Percentiles rank a stretch among this genome's conserved stretches.
These are phyloP conservation scores for Brachypodium distachyon DNA, from an alignment of 202 grass and related monocot genomes.

Conservation along the genomic window DNA sequence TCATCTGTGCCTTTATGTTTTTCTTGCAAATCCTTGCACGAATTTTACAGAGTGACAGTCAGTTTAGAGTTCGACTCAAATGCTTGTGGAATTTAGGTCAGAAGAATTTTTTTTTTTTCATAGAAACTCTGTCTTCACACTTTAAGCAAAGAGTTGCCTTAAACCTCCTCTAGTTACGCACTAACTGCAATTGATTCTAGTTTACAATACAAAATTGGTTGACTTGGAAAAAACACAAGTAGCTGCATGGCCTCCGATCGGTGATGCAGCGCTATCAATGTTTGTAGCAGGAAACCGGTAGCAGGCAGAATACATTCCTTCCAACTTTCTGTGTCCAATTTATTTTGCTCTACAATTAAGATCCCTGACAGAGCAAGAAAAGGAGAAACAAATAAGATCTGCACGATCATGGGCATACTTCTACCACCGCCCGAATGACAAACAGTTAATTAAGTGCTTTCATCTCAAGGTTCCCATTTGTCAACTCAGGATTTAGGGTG, in stretches of 20 bases:
- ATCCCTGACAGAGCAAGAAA: neutral
- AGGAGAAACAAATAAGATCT: neutral
- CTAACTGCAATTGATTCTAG: neutral
- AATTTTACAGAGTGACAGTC: neutral
- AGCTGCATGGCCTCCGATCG: neutral
- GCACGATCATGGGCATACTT: neutral
- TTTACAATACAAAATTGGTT: slow-evolving; percentile 36
- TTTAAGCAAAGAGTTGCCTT: neutral
- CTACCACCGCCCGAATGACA: neutral
- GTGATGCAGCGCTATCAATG: slow-evolving; percentile 25
- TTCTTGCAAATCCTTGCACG: too few relatives aligned
- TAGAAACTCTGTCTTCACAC: neutral
- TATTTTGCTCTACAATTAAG: slow-evolving; percentile 7
- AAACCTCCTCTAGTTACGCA: neutral
- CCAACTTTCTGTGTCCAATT: neutral
- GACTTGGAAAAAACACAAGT: slow-evolving; percentile 18
- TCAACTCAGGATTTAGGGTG: neutral
- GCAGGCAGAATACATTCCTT: slow-evolving; percentile 16
- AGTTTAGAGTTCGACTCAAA: neutral
- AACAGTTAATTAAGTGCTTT: neutral
- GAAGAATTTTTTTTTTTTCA: neutral
- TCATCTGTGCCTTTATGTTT: too few relatives aligned
- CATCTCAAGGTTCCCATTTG: slow-evolving; percentile 4
- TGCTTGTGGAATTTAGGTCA: neutral
- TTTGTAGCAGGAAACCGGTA: slow-evolving; percentile 15